Percentiles rank a stretch among this genome's conserved stretches.
These are phyloP conservation scores for Porcisia hertigi DNA, from an alignment of 208 protist species.

Conservation along the genomic window DNA sequence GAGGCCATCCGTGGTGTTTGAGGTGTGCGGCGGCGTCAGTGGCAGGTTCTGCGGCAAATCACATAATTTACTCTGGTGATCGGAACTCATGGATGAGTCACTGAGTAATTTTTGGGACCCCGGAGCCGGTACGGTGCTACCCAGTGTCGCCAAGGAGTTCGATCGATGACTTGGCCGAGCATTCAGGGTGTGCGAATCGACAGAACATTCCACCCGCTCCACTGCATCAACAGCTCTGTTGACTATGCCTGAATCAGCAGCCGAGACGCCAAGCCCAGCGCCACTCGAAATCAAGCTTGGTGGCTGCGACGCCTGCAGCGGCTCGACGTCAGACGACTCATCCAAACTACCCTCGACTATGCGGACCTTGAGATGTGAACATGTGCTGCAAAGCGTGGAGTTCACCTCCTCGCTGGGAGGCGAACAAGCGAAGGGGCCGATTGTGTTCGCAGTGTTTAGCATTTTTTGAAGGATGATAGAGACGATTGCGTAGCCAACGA, in stretches of 20 bases:
- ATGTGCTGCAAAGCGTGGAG: background rate
- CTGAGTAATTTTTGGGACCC: background rate
- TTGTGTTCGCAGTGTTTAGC: slow-evolving; percentile 1
- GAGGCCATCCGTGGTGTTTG: background rate
- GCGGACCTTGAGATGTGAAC: slow-evolving; percentile 5
- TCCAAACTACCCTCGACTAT: slow-evolving; percentile 14
- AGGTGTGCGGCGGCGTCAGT: no score
- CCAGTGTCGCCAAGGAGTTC: background rate
- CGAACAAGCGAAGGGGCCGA: background rate
- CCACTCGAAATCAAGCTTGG: slow-evolving; percentile 16
- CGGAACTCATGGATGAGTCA: background rate
- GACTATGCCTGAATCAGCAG: background rate
- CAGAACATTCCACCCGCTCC: background rate
- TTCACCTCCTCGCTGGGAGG: slow-evolving; percentile 2
- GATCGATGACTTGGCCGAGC: background rate
- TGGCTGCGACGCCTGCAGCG: slow-evolving; percentile 8
- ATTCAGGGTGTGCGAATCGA: background rate
- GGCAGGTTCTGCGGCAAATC: background rate
- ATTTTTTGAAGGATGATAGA: background rate
- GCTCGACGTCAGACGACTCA: slow-evolving; percentile 13
- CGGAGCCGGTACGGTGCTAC: background rate
- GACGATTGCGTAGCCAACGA: background rate
- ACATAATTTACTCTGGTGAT: background rate
- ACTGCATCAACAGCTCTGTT: background rate
- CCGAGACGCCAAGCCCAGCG: slow-evolving; percentile 1